Base-by-base conservation (phyloP, 2,329 filamentous ascomycete genomes). In the Diaporthe humulicola region DNA sequence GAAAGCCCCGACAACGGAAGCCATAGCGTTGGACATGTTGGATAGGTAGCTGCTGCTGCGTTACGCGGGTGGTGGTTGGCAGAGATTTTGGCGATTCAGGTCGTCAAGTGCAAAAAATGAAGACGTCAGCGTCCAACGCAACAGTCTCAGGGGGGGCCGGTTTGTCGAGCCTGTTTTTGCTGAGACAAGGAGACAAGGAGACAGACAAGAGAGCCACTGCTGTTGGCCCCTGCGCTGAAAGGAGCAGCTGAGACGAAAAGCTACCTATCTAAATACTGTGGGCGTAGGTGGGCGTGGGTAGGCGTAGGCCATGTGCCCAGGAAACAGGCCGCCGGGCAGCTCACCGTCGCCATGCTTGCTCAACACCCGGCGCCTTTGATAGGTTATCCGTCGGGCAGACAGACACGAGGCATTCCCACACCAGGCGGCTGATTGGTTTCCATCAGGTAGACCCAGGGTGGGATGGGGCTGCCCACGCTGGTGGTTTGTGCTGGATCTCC, bases 1-100 rank as follows among this genome's bases (percentile, higher is more conserved):
- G 60, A 81, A 80, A 28, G 74, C 72, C 81, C 85, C 84, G 86
- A 89, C 88, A 85, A 89, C 88, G 72, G 79, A 85, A 80, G 76
- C 61, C 40, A 73, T 50, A 12, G 73, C 25, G 54, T 76, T 76
- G 19, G 75, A 75, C 75, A 76, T 76, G 67, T 17, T 69, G 74
- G 71, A 33, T 42, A 42, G 38, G 15, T 25, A n/a, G 48, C 25
- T 58, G 33, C 19, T 69, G 36, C 17, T 36, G 48, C 36, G 45
- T 54, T 54, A 17, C 33, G 22, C n/a, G 19, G 57, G 33, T 71
- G 25, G 54, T 50, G 48, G 30, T 40, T 61, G 57, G 70, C 57
- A 61, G 45, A 61, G 70, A 71, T 52, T 42, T 72, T 52, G 54
- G 57, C 42, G 48, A 54, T 54, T 54, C 42, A 38, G 70, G 33